These are phyloP conservation scores for Glaciozyma antarctica DNA, from an alignment of 768 basidiomycete genomes.

Conservation along the genomic window DNA sequence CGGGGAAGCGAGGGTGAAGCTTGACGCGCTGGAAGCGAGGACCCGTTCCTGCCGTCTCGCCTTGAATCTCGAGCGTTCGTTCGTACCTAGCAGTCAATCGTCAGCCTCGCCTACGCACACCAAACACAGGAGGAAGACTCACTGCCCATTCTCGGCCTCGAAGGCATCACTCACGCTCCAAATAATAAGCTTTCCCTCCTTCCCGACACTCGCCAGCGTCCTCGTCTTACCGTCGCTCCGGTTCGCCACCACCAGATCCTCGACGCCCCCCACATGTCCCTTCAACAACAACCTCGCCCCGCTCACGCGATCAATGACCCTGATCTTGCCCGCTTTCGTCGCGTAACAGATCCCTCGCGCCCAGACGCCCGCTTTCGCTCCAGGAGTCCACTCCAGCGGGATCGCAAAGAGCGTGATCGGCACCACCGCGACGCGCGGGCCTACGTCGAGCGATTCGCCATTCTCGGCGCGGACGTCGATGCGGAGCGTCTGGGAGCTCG, in stretches of 20 bases:
- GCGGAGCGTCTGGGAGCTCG: background rate
- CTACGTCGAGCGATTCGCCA: background rate
- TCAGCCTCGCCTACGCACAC: background rate
- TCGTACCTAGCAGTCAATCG: background rate
- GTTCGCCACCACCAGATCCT: background rate
- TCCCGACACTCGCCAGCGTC: background rate
- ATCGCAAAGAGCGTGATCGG: conserved; percentile 9
- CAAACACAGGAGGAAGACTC: too few relatives aligned
- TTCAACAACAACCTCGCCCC: conserved; percentile 15
- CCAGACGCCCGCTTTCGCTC: background rate
- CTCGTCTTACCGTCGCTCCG: background rate
- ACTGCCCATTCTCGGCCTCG: background rate
- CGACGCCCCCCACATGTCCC: background rate
- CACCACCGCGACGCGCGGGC: background rate
- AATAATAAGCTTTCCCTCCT: background rate
- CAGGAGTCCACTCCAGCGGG: background rate
- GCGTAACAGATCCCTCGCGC: conserved; percentile 6
- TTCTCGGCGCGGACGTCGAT: background rate
- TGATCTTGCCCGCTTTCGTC: conserved; percentile 2
- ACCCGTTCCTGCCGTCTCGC: background rate
- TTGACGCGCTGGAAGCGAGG: background rate
- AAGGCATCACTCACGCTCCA: background rate
- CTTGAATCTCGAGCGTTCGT: background rate
- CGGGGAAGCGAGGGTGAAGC: conserved; percentile 7
- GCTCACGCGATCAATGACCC: conserved; percentile 24